Conservation (phyloP, 2,329 filamentous ascomycete genomes). For the Fusarium coicis region DNA sequence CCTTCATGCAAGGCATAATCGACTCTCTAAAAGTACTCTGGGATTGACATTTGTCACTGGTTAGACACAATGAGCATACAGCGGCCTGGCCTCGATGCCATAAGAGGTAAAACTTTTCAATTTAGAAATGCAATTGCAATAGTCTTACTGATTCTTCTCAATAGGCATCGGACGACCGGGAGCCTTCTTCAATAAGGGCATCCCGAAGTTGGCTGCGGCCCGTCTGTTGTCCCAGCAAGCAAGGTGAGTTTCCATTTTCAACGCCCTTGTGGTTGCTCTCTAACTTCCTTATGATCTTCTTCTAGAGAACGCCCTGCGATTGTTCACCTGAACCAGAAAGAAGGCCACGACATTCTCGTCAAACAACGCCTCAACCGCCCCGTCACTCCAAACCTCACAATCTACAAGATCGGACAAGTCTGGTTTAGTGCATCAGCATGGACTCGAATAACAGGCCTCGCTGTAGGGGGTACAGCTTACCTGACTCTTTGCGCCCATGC, state of each 20-base stretch:
- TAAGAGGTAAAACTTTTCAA: background rate
- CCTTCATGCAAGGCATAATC: background rate
- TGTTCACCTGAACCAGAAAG: background rate
- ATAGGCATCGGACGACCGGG: background rate
- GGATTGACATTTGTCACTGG: background rate
- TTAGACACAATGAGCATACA: background rate
- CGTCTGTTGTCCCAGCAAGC: slow-evolving; percentile 17
- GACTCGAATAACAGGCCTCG: slow-evolving; percentile 23
- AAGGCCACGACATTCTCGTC: slow-evolving; percentile 10
- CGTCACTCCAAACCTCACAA: slow-evolving; percentile 16
- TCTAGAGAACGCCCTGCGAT: background rate
- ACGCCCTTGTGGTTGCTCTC: background rate
- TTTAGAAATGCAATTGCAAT: fast-evolving
- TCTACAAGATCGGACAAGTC: slow-evolving; percentile 17
- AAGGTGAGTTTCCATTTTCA: background rate
- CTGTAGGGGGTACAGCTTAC: slow-evolving; percentile 18
- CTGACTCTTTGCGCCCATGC: slow-evolving; percentile 3
- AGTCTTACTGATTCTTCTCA: background rate
- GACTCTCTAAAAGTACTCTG: background rate
- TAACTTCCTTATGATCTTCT: background rate
- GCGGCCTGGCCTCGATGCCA: background rate
- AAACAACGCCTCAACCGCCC: slow-evolving; percentile 24
- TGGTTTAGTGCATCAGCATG: slow-evolving; percentile 32
- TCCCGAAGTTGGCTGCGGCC: background rate
- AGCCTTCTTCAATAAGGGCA: background rate